Evolutionary conservation across 306 rosid genomes (phyloP), one percentile per base, ranked within the genome.

Genomic region (Cyamopsis tetragonoloba): DNA sequence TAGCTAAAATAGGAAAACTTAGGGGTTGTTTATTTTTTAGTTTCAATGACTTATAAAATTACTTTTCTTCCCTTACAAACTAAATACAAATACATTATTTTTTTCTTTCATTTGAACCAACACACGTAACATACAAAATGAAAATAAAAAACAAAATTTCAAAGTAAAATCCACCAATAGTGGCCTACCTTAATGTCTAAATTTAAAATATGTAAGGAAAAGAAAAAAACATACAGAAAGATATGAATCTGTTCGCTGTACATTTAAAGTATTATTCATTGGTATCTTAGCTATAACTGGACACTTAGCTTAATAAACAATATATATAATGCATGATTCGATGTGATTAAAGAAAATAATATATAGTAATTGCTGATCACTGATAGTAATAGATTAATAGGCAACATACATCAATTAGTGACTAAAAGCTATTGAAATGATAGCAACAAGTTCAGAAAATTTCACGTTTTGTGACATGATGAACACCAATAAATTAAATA

Each of bases 401-500:
- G n/a, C n/a, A n/a, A n/a, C n/a, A n/a, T n/a, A n/a, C n/a, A 58
- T 46, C 59, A 69, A 31, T 9, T 24, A 1, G 49, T n/a, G n/a
- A n/a, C 20, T 50, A 67, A 68, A 62, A 68, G 73, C 35, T 35
- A 66, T 27, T 66, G 71, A 58, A 72, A 61, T 72, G 65, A 67
- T 72, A 66, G 82, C 48, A 61, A 56, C 54, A 67, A 42, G 66
- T 17, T 42, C 28, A 34, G 20, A 44, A 57, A 8, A 18, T 19
- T 57, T 50, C 41, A 47, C 54, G 53, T 53, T 14, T 4, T 24
- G 44, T 65, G 63, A 57, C 12, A 59, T 51, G 80, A n/a, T n/a
- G n/a, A n/a, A n/a, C n/a, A n/a, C n/a, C n/a, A n/a, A n/a, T n/a
- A n/a, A n/a, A n/a, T n/a, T n/a, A n/a, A n/a, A n/a, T n/a, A n/a